These are phyloP conservation scores for Chytriomyces confervae DNA, from an alignment of 192 early-diverging fungal species.

Conservation along the genomic window DNA sequence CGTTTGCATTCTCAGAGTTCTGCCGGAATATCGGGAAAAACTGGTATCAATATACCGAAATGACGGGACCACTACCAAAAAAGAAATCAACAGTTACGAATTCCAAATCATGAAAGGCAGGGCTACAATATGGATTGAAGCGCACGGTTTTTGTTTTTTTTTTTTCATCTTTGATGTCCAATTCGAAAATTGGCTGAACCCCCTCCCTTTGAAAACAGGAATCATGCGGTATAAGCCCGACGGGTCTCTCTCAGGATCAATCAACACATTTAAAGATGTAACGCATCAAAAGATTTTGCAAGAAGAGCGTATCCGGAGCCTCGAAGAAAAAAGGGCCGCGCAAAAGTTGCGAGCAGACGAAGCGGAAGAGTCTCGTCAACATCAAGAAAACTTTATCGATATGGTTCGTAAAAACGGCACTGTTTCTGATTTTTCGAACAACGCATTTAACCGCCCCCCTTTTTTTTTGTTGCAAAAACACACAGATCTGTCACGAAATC, in stretches of 20 bases:
- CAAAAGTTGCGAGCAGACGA: slow-evolving; percentile 44
- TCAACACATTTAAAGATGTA: slow-evolving; percentile 37
- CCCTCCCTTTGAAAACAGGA: background rate
- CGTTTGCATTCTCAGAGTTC: background rate
- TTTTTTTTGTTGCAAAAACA: background rate
- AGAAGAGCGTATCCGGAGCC: slow-evolving; percentile 26
- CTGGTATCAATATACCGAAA: too few relatives aligned
- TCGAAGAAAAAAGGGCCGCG: slow-evolving; percentile 29
- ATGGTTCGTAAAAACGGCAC: slow-evolving; percentile 23
- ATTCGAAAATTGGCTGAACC: background rate
- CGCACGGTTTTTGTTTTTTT: background rate
- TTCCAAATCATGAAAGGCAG: background rate
- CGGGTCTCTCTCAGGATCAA: background rate
- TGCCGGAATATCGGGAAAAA: background rate
- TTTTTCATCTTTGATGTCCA: background rate
- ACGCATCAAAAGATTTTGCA: slow-evolving; percentile 38
- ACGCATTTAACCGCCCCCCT: too few relatives aligned
- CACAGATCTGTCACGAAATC: slow-evolving; percentile 44
- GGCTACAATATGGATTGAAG: background rate
- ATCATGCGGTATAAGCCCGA: background rate
- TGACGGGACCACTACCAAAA: too few relatives aligned
- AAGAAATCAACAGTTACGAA: background rate
- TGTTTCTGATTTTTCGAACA: background rate
- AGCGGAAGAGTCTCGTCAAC: slow-evolving; percentile 33
- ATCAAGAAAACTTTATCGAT: slow-evolving; percentile 48